These are phyloP conservation scores for Diplogelasinospora grovesii DNA, from an alignment of 495 filamentous ascomycete genomes.

Conservation along the genomic window DNA sequence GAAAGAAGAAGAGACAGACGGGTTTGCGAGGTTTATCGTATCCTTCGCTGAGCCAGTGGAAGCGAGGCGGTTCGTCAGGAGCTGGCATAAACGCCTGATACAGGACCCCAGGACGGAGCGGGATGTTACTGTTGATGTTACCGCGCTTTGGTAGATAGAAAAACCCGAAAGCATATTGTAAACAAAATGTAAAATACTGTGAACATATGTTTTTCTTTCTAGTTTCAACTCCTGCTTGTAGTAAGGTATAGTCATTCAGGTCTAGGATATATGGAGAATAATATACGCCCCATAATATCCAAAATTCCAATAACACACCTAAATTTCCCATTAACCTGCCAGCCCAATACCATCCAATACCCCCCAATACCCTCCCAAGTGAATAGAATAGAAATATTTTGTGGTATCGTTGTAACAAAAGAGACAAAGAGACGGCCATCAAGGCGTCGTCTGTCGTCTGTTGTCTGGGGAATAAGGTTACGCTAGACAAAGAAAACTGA, in stretches of 20 bases:
- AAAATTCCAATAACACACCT: not conserved
- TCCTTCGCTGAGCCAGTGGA: slow-evolving; percentile 41
- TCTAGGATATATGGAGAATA: no score
- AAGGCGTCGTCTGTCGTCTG: not conserved
- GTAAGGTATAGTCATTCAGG: no score
- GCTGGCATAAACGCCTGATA: slow-evolving; percentile 48
- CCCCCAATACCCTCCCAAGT: no score
- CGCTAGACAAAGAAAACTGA: not conserved
- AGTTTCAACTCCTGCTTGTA: no score
- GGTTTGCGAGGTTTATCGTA: slow-evolving; percentile 39
- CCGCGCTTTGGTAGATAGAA: slow-evolving; percentile 47
- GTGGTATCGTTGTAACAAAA: no score
- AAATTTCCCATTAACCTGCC: no score
- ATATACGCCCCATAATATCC: not conserved
- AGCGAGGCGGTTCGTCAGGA: slow-evolving; percentile 49
- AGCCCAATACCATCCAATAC: no score
- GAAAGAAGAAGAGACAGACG: not conserved
- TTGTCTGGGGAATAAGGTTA: no score
- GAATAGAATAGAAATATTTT: no score
- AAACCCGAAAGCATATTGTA: no score
- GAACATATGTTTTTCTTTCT: no score
- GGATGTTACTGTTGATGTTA: slow-evolving; percentile 30
- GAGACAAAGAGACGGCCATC: not conserved
- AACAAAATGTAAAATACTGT: no score
- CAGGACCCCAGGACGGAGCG: slow-evolving; percentile 15